A percentile compares a stretch with the other conserved stretches of the same genome.
Conservation (phyloP, 805 yeast species). For the Teunomyces stri region DNA sequence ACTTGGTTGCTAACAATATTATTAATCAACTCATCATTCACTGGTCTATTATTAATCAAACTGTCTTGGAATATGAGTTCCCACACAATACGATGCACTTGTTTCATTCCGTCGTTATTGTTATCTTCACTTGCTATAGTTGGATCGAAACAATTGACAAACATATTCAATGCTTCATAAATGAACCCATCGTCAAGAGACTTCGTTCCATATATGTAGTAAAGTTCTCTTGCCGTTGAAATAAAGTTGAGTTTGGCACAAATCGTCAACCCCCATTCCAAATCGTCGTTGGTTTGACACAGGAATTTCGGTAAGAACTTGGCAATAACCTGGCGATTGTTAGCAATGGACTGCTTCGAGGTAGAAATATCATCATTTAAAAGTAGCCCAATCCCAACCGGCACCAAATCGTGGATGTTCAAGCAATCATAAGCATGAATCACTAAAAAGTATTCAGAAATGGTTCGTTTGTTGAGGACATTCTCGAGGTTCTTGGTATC, state of each 20-base stretch:
- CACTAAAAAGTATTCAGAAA: constrained; percentile 57
- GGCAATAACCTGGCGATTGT: constrained; percentile 40
- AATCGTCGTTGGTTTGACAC: constrained; percentile 67
- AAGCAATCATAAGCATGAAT: constrained; percentile 56
- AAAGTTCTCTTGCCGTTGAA: constrained; percentile 56
- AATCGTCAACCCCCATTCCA: constrained; percentile 73
- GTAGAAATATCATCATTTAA: constrained; percentile 39
- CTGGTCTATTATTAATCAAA: constrained; percentile 48
- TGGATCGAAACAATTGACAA: constrained; percentile 59
- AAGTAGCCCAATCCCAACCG: constrained; percentile 68
- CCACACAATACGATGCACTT: constrained; percentile 55
- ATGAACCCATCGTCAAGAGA: constrained; percentile 54
- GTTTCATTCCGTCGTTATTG: constrained; percentile 35
- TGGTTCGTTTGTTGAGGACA: constrained; percentile 21
- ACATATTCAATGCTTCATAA: constrained; percentile 62
- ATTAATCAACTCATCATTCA: constrained; percentile 56
- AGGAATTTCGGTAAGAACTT: constrained; percentile 60
- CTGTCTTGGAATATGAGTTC: constrained; percentile 58
- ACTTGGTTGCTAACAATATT: constrained; percentile 42
- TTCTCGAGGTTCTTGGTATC: constrained; percentile 10
- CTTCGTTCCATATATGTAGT: constrained; percentile 46
- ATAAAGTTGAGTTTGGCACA: constrained; percentile 66
- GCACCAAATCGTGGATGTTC: constrained; percentile 51
- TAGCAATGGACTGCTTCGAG: constrained; percentile 38
- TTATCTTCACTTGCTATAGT: constrained; percentile 15